Base-by-base conservation (phyloP, 129 eudicot genomes). In the Artemisia argyi region DNA sequence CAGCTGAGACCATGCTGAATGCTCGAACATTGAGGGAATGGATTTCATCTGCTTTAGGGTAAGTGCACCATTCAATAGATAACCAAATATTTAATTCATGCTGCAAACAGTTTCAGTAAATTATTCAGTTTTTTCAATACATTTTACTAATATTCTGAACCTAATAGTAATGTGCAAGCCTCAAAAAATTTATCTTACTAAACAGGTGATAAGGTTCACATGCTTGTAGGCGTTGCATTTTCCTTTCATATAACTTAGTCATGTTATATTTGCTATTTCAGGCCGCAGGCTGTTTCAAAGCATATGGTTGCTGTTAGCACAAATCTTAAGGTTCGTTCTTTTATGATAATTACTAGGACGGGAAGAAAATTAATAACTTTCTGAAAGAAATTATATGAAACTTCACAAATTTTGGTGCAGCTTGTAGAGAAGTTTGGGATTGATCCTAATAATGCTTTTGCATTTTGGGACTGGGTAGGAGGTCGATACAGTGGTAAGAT, bases 231-330 rank as follows among this genome's bases (percentile, higher is more conserved):
- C 12, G 2, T 47, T 28, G 3, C 30, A 20, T 35, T 69, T 13
- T 70, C 12, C 35, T 32, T 11, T 32, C 15, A 20, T 47, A 71
- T 62, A 62, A 52, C 13, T 14, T 42, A 20, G 58, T 78, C 24
- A 14, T 47, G 50, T 74, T 18, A 24, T 9, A 26, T 63, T 48
- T 82, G 55, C 53, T 70, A 66, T 66, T 73, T 22, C 82, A 94
- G 99, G 80, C 91, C 97, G 15, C 81, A 86, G 48, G 99, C 99
- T 16, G 99, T 94, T 68, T 88, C 97, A 71, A 94, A 94, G 79
- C 99, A 94, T 72, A 94, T 94, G 99, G 99, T 94, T 76, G 99
- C 99, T 77, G 99, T 94, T 78, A 94, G 99, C 82, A 94, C 99
- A 69, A 94, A 94, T 80, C 97, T 90, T 12, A 84, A 77, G 87